Conservation (phyloP, 371 early-diverging fungal species). For the Fennellomyces sp. region DNA sequence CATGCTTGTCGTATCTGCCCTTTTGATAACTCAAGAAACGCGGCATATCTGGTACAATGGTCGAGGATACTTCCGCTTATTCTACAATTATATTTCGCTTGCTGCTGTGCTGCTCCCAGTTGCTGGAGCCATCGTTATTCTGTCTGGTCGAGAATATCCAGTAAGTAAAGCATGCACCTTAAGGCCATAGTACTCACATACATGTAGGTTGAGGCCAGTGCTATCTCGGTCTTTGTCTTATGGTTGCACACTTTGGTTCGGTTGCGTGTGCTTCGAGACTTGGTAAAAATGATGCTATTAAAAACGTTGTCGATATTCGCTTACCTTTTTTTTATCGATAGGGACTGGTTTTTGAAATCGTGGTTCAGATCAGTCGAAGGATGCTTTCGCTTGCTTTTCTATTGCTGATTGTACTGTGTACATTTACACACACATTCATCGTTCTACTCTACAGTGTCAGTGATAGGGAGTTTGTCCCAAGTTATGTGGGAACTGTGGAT, state of each 20-base stretch:
- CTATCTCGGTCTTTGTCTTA: constrained; percentile 7
- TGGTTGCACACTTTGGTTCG: constrained; percentile 11
- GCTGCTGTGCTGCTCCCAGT: not conserved
- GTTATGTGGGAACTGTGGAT: not conserved
- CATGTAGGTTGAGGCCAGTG: constrained; percentile 9
- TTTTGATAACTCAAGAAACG: constrained; percentile 1
- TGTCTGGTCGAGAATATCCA: constrained; percentile 6
- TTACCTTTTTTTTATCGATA: not conserved
- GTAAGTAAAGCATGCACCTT: too few species aligned
- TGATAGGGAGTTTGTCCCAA: not conserved
- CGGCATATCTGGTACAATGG: constrained; percentile 7
- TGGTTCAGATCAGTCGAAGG: constrained; percentile 6
- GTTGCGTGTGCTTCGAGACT: constrained; percentile 4
- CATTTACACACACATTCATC: constrained; percentile 12
- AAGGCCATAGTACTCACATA: too few species aligned
- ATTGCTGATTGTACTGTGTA: constrained; percentile 2
- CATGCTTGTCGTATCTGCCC: not conserved
- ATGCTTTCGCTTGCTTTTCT: not conserved
- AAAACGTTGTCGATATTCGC: not conserved
- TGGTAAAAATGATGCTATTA: not conserved
- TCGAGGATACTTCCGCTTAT: not conserved
- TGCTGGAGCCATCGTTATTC: constrained; percentile 3
- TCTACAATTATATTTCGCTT: constrained; percentile 10
- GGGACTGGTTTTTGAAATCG: constrained; percentile 12
- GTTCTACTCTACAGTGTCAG: not conserved